phyloP scores from a whole-genome alignment of 768 basidiomycete species.

The Dictyophora rubrovolvata region DNA sequence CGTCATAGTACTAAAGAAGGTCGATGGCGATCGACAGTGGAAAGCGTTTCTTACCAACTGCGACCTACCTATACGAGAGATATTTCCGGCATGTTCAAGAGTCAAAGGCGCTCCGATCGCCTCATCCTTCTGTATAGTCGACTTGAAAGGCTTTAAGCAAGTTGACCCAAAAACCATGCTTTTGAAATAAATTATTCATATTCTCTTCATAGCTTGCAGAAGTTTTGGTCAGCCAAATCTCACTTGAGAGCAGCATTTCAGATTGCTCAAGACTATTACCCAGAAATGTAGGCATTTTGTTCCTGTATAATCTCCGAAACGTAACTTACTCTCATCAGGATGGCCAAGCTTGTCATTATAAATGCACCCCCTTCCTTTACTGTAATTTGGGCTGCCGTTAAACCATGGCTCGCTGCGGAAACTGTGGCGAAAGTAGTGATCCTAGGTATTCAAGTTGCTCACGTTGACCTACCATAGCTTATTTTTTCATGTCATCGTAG shows the following conservation, averaged over 20 bases:
- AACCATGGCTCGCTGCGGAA: conserved; percentile 65
- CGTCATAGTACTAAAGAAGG: conserved; percentile 42
- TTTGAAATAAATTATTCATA: not conserved
- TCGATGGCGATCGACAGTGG: conserved; percentile 54
- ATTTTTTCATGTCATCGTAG: not conserved
- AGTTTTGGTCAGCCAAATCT: conserved; percentile 70
- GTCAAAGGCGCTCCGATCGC: conserved; percentile 38
- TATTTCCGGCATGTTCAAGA: conserved; percentile 55
- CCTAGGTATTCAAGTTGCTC: conserved; percentile 28
- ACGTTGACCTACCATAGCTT: not conserved
- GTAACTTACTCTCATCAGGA: conserved; percentile 28
- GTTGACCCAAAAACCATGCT: conserved; percentile 12
- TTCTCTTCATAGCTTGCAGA: conserved; percentile 33
- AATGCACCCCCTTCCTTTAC: conserved; percentile 68
- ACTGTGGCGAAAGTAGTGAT: conserved; percentile 60
- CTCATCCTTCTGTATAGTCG: conserved; percentile 53
- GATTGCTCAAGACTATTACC: conserved; percentile 69
- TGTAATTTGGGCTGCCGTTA: conserved; percentile 57
- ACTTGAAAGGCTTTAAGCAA: conserved; percentile 62
- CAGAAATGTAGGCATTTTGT: conserved; percentile 44
- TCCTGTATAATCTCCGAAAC: not conserved
- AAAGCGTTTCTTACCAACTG: conserved; percentile 53
- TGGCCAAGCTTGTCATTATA: conserved; percentile 62
- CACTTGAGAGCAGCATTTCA: conserved; percentile 56
- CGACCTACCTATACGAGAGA: conserved; percentile 54